Base-by-base conservation (phyloP, 805 yeast species). In the Saccharomycopsis synnaedendra region DNA sequence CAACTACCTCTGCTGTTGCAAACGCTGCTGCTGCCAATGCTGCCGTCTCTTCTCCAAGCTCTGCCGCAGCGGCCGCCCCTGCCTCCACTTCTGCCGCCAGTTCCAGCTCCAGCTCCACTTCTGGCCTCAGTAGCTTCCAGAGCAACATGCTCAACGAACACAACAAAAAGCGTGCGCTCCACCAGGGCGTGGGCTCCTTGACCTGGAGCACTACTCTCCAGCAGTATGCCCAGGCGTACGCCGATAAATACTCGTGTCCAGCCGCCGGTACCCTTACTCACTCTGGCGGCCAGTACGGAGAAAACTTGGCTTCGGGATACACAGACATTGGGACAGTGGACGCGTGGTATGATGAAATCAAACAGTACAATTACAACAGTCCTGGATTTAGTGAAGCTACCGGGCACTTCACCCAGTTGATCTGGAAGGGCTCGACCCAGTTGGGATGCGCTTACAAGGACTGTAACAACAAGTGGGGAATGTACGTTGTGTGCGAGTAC, bases 361-460 rank as follows among this genome's bases (percentile, higher is more conserved):
- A 57, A 7, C 51, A 60, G 45, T 84, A 82, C 64, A 65, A 75
- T 62, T 82, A 63, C 65, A 58, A 63, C 42, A 63, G 72, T 44
- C 76, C 80, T 32, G 80, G 76, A 48, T 68, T 64, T 55, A 70
- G 70, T 47, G 68, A 64, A 48, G 69, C 70, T 11, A 74, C 77
- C 11, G 85, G 85, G 48, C 94, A 84, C 60, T 84, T 84, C 67
- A 82, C 90, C 10, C 90, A 84, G 64, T 58, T 82, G 34, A 74
- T 84, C 30, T 84, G 94, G 94, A 74, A 74, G 53, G 57, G 70
- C 5, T 66, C 83, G 39, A 64, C 75, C 5, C 64, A 74, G 54
- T 63, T 84, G 19, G 94, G 93, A 44, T 84, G 94, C 69, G 86
- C 78, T 46, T 61, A 60, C 51, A 71, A 74, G 39, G 51, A 60